Base-by-base conservation (phyloP, 2,329 filamentous ascomycete genomes). In the Paecilomyces sp. region DNA sequence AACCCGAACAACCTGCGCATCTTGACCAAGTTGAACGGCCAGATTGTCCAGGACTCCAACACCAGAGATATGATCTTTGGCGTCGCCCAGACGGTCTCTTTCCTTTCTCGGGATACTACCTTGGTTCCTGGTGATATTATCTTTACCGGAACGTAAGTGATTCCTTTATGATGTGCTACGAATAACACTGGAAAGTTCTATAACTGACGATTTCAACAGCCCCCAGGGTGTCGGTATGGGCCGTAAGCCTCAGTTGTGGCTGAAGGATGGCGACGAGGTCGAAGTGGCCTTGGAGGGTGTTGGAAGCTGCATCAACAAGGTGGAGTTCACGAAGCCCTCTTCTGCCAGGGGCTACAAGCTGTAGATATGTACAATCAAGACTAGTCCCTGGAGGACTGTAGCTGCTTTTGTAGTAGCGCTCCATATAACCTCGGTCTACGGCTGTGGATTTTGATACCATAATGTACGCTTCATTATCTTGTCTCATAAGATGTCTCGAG, bases 141-240 rank as follows among this genome's bases (percentile, higher is more conserved):
- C 53, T 76, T 76, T 54, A 78, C 76, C 47, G 76, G 76, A 72
- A 77, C 75, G 75, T 79, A 62, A 75, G 75, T 77, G 24, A 30
- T 52, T 36, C 12, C 9, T 13, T 34, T 36, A 12, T 53, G 25
- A 2, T 55, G 3, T 18, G 4, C 54, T 56, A 31, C 55, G 30
- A 12, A 33, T 4, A 8, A 5, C 9, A 3, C 31, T 47, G 1
- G 73, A 74, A 22, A 85, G 88, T 68, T 83, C 86, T 83, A 85
- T 88, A 80, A 3, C 82, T 88, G 61, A 74, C 83, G 0, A 83
- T 86, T 66, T 70, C 88, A 85, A 25, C 57, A 86, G 83, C 9
- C 88, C 88, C 0, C 82, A 85, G 62, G 88, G 88, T 33, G 88
- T 91, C 22, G 88, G 86, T 1, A 87, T 88, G 83, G 88, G 87